Base-by-base conservation (phyloP, 2,329 filamentous ascomycete genomes). In the Pseudocercospora cruenta region DNA sequence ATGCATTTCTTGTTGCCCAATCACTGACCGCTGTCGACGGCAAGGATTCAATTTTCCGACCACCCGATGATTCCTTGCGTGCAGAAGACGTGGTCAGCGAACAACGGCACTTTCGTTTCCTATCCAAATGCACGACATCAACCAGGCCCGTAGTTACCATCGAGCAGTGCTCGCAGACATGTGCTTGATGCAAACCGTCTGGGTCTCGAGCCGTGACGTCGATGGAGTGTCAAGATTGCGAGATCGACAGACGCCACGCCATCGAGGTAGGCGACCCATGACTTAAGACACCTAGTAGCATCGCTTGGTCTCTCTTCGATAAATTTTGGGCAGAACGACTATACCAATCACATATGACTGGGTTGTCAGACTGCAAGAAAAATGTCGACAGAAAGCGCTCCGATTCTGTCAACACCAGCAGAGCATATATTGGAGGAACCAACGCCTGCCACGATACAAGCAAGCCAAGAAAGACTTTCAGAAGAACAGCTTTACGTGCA, bases 401-500 rank as follows among this genome's bases (percentile, higher is more conserved):
- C 87, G 1, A 82, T 88, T 1, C 82, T 90, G 51, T 90, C 87
- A 1, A 90, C 88, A 2, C 87, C 88, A 4, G 87, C 88, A 63
- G 83, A 84, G 53, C 85, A 87, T 71, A 83, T 89, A 31, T 83
- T 90, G 70, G 85, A 87, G 71, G 83, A 85, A 54, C 79, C 84
- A 4, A 81, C 82, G 7, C 79, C 83, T 2, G 70, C 80, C 19
- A 75, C 79, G 22, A 78, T 70, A 12, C 66, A 66, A 28, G 60
- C 68, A 10, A 70, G 63, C 57, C 60, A 64, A 51, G 58, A 63
- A 78, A 73, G 70, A 49, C 75, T 86, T 21, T 83, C 85, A 16
- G 88, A 94, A 70, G 88, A 91, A 75, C 91, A 94, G 75, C 83
- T 98, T 31, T 82, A 83, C 63, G 81, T 88, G 47, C 90, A 91